phyloP scores from a whole-genome alignment of 2,329 filamentous ascomycete genomes.

The Aureobasidium mangrovei region DNA sequence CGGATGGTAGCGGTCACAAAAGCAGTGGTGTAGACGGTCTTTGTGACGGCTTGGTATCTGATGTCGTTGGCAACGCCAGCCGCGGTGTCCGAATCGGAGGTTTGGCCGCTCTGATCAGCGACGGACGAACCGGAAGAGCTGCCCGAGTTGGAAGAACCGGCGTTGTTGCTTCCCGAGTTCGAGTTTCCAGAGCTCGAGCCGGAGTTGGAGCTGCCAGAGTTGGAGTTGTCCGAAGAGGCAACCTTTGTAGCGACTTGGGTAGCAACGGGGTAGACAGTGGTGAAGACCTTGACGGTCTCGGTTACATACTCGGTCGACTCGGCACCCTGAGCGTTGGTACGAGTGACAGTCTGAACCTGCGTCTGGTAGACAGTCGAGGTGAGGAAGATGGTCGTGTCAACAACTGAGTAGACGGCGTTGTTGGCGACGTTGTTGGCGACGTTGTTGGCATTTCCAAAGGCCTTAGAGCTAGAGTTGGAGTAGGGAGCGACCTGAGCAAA shows the following conservation, averaged over 20 bases:
- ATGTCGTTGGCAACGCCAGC: background rate
- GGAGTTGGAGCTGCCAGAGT: background rate
- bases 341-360: background rate
- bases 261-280: constrained; percentile 3
- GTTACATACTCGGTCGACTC: constrained; percentile 10
- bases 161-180: background rate
- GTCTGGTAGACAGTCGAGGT: constrained; percentile 8
- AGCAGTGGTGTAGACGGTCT: constrained; percentile 5
- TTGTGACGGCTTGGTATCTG: constrained; percentile 2
- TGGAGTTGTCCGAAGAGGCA: background rate
- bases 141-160: background rate
- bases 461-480: background rate
- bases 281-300: background rate
- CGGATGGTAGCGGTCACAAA: constrained; percentile 8
- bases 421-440: background rate
- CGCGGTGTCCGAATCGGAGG: background rate
- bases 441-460: background rate
- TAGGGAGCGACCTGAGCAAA: constrained; percentile 6
- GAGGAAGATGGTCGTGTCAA: background rate
- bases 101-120: background rate
- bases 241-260: background rate
- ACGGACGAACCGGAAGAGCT: background rate
- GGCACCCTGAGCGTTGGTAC: constrained; percentile 2
- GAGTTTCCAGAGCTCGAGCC: background rate
- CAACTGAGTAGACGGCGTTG: background rate